Evolutionary conservation across 805 yeast genomes (phyloP).

Genomic region (Priceomyces castillae): DNA sequence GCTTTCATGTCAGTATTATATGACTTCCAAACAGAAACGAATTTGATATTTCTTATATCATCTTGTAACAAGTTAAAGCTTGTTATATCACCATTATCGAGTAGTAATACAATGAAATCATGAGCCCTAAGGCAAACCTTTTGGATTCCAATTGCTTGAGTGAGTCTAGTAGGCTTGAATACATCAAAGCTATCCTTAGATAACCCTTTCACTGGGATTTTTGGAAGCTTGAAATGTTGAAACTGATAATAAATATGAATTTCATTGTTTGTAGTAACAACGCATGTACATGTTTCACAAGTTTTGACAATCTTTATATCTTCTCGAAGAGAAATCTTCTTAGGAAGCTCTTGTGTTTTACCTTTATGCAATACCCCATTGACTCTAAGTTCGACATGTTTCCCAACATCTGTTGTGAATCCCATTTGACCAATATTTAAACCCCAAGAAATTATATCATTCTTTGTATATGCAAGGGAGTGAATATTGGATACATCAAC

Average conservation of each 20-base stretch:
- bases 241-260: constrained; percentile 60
- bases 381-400: constrained; percentile 23
- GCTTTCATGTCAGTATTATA: constrained; percentile 54
- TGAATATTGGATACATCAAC: constrained; percentile 67
- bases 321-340: constrained; percentile 41
- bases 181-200: constrained; percentile 47
- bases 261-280: constrained; percentile 55
- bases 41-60: constrained; percentile 42
- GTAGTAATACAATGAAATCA: constrained; percentile 46
- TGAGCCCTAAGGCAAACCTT: constrained; percentile 37
- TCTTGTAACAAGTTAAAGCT: constrained; percentile 29
- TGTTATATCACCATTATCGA: constrained; percentile 60
- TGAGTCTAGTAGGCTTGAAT: constrained; percentile 52
- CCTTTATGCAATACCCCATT: constrained; percentile 36
- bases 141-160: constrained; percentile 36
- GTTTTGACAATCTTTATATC: constrained; percentile 58
- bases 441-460: constrained; percentile 68
- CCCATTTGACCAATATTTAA: constrained; percentile 83
- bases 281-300: constrained; percentile 67
- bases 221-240: constrained; percentile 50
- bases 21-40: constrained; percentile 60
- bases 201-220: constrained; percentile 33
- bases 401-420: constrained; percentile 20
- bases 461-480: constrained; percentile 55
- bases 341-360: constrained; percentile 36